A percentile compares a stretch with the other conserved stretches of the same genome.
phyloP scores from a whole-genome alignment of 768 basidiomycete genomes.

The Fomitopsis pulvina region DNA sequence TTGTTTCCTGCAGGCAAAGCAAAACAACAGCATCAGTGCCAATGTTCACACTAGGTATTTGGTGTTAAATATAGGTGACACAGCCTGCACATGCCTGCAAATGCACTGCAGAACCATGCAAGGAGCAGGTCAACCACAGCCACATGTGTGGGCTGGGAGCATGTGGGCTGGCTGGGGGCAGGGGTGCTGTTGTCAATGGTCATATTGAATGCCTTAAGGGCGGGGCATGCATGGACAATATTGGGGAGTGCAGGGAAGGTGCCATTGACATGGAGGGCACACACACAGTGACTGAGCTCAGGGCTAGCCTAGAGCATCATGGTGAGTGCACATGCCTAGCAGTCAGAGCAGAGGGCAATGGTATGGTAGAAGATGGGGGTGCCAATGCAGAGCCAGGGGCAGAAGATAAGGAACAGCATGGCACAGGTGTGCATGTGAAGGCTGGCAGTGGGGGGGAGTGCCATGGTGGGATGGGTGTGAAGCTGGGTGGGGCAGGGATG shows the following conservation, averaged over 20 bases:
- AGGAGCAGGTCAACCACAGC: slow-evolving; percentile 4
- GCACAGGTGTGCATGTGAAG: slow-evolving; percentile 2
- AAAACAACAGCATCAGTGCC: slow-evolving; percentile 2
- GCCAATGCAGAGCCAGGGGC: slow-evolving; percentile 49
- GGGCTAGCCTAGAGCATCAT: no score
- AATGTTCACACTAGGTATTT: no score
- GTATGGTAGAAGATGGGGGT: no score
- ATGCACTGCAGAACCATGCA: slow-evolving; percentile 32
- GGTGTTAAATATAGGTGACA: no score
- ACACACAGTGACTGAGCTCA: slow-evolving; percentile 33
- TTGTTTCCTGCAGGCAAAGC: slow-evolving; percentile 35
- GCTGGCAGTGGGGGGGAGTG: no score
- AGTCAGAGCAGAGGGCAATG: slow-evolving; percentile 35
- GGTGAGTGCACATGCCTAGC: slow-evolving; percentile 32
- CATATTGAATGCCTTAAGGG: slow-evolving; percentile 34
- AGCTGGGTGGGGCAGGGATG: no score
- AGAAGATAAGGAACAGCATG: slow-evolving; percentile 48
- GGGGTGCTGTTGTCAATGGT: slow-evolving; percentile 22
- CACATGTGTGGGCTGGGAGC: background rate
- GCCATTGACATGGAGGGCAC: slow-evolving; percentile 33
- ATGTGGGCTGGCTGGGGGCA: background rate
- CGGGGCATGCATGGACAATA: slow-evolving; percentile 27
- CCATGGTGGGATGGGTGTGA: slow-evolving; percentile 6
- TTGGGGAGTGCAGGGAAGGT: slow-evolving; percentile 34
- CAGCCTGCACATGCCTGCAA: slow-evolving; percentile 31